Evolutionary conservation across 192 early-diverging fungal genomes (phyloP).

Genomic region (Coemansia sp.): DNA sequence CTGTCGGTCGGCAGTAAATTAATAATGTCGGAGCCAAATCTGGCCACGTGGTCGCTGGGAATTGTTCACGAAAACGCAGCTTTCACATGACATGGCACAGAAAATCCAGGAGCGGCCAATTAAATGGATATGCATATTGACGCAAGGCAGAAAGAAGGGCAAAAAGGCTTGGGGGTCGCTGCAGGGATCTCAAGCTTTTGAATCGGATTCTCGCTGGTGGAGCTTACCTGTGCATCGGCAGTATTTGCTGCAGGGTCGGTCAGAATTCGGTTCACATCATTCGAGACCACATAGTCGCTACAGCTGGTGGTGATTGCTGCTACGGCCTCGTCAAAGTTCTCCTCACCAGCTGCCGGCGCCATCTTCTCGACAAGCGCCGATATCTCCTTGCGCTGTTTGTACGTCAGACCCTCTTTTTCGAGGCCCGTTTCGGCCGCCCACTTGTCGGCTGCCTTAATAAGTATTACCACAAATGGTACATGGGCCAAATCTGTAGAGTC

Average conservation of each 20-base stretch:
- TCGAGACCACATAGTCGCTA: slow-evolving; percentile 56
- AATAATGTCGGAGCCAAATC: slow-evolving; percentile 4
- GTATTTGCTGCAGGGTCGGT: slow-evolving; percentile 36
- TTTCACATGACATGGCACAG: neutral
- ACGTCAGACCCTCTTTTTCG: slow-evolving; percentile 34
- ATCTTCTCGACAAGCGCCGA: slow-evolving; percentile 60
- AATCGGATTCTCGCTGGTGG: slow-evolving; percentile 10
- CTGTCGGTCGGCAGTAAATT: slow-evolving; percentile 9
- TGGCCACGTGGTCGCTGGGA: slow-evolving; percentile 9
- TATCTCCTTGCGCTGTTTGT: slow-evolving; percentile 65
- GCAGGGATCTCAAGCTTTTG: neutral
- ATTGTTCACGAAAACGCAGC: slow-evolving; percentile 7
- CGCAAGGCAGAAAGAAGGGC: slow-evolving; percentile 5
- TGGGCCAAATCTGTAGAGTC: slow-evolving; percentile 74
- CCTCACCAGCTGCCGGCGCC: slow-evolving; percentile 66
- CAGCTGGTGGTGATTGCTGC: slow-evolving; percentile 60
- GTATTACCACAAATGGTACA: slow-evolving; percentile 81
- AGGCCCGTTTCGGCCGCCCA: slow-evolving; percentile 63
- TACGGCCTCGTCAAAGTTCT: slow-evolving; percentile 89
- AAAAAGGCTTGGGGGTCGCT: slow-evolving; percentile 16
- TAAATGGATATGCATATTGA: neutral
- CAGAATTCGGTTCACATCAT: slow-evolving; percentile 31
- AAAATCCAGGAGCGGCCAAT: neutral
- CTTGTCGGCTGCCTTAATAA: slow-evolving; percentile 71
- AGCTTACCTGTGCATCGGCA: slow-evolving; percentile 27